Conservation (phyloP, 164 flowering plant species). For the Protea cynaroides region DNA sequence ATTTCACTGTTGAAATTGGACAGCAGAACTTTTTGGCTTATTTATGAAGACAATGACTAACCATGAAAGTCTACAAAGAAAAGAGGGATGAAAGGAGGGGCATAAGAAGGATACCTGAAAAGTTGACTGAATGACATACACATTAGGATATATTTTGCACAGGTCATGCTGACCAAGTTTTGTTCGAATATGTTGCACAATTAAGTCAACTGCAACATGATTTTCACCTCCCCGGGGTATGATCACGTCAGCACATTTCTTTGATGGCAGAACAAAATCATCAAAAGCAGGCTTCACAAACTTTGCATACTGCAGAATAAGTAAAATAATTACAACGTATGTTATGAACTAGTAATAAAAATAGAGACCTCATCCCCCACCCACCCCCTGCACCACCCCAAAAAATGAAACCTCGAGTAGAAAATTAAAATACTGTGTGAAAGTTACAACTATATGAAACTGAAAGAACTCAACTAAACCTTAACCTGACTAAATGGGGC, state of each 20-base stretch:
- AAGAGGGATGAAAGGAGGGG: background rate
- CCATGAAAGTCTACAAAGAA: background rate
- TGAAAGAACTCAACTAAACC: no score
- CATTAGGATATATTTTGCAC: constrained; percentile 85
- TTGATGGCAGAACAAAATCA: constrained; percentile 91
- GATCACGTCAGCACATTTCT: constrained; percentile 97
- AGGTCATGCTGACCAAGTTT: constrained; percentile 96
- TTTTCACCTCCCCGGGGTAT: constrained; percentile 97
- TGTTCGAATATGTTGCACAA: constrained; percentile 91
- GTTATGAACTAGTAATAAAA: background rate
- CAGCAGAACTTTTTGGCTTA: background rate
- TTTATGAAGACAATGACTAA: background rate
- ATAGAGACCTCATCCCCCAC: no score
- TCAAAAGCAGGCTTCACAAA: constrained; percentile 99
- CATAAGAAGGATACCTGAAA: constrained; percentile 61
- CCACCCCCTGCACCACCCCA: no score
- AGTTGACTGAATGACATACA: constrained; percentile 82
- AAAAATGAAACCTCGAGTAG: no score
- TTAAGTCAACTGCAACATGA: constrained; percentile 93
- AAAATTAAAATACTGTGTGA: no score
- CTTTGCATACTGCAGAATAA: constrained; percentile 76
- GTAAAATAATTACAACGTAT: background rate
- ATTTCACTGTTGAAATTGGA: background rate
- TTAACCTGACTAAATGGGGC: no score
- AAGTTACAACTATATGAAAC: no score